phyloP scores from a whole-genome alignment of 1,139 yeast species.

The Eremothecium sinecaudum region DNA sequence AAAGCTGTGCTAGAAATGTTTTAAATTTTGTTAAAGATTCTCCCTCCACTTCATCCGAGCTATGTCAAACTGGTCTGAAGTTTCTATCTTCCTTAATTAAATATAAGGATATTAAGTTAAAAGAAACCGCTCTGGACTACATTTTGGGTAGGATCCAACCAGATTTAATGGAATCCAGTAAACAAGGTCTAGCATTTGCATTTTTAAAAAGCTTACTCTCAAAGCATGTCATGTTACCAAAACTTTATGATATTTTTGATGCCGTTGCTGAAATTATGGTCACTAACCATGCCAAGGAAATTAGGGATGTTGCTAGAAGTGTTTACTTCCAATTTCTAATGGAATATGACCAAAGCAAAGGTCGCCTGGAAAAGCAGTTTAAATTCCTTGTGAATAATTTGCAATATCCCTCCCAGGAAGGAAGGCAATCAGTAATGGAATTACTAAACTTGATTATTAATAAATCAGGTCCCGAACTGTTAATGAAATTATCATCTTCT shows the following conservation, averaged over 20 bases:
- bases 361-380: conserved; percentile 75
- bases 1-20: conserved; percentile 52
- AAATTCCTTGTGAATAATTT: conserved; percentile 75
- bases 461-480: conserved; percentile 55
- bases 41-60: conserved; percentile 67
- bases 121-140: conserved; percentile 66
- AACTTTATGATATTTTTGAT: conserved; percentile 84
- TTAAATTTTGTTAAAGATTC: conserved; percentile 62
- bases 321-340: conserved; percentile 78
- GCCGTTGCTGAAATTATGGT: conserved; percentile 77
- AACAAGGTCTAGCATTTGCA: conserved; percentile 81
- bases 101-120: conserved; percentile 57
- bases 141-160: conserved; percentile 70
- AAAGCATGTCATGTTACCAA: conserved; percentile 71
- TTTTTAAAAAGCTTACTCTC: conserved; percentile 69
- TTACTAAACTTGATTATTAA: conserved; percentile 60
- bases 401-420: conserved; percentile 76
- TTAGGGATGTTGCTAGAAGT: conserved; percentile 78
- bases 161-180: conserved; percentile 82
- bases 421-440: conserved; percentile 88
- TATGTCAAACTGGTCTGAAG: conserved; percentile 75
- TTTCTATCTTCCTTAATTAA: conserved; percentile 66
- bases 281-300: conserved; percentile 75
- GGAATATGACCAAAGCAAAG: conserved; percentile 92
- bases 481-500: conserved; percentile 56